Conservation (phyloP, 768 basidiomycete species). For the Mycena pura region DNA sequence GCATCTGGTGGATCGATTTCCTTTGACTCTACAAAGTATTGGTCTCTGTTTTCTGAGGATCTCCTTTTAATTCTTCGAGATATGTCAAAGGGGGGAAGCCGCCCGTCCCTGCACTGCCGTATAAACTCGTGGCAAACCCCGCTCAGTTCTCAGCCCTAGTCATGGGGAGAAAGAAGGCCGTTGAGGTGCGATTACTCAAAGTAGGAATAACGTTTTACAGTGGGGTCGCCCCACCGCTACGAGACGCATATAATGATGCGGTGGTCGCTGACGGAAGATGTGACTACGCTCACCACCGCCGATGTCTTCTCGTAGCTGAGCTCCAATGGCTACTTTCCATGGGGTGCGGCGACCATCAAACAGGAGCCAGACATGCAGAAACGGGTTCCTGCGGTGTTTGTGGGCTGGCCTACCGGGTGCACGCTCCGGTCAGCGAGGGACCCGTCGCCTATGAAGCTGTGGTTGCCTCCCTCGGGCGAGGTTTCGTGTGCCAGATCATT, state of each 20-base stretch:
- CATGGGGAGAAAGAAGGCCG: conserved; percentile 56
- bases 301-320: conserved; percentile 56
- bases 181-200: conserved; percentile 47
- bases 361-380: conserved; percentile 15
- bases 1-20: conserved; percentile 44
- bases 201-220: conserved; percentile 32
- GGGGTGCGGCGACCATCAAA: conserved; percentile 9
- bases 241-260: conserved; percentile 44
- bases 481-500: conserved; percentile 33
- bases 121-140: conserved; percentile 44
- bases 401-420: conserved; percentile 35
- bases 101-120: conserved; percentile 41
- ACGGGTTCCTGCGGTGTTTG: conserved; percentile 41
- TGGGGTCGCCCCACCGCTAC: conserved; percentile 55
- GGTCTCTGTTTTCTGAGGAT: neutral
- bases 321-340: conserved; percentile 46
- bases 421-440: conserved; percentile 26
- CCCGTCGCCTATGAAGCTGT: too few species aligned
- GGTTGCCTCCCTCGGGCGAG: too few species aligned
- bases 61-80: conserved; percentile 12
- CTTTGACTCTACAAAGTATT: conserved; percentile 51
- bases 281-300: conserved; percentile 44
- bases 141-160: conserved; percentile 45
- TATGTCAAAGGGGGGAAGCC: conserved; percentile 35
- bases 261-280: conserved; percentile 21